Percentiles rank a stretch among this genome's conserved stretches.
These are phyloP conservation scores for Meira miltonrushii DNA, from an alignment of 1,284 basidiomycete genomes.

Conservation along the genomic window DNA sequence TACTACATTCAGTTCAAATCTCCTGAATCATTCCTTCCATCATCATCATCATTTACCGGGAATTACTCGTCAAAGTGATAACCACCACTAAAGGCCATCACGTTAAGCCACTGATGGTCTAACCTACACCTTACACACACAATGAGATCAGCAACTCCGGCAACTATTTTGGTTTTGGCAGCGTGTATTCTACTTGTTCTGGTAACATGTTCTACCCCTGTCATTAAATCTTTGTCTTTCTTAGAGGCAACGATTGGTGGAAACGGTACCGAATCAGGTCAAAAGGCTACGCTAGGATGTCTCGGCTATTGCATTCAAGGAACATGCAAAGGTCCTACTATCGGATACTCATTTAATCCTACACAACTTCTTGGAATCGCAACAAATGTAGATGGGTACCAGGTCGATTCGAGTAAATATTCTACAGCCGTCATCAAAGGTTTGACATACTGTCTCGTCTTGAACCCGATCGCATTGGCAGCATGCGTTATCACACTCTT, in stretches of 20 bases:
- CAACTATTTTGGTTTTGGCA: slow-evolving; percentile 34
- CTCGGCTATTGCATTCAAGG: slow-evolving; percentile 5
- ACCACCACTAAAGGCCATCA: too few relatives aligned
- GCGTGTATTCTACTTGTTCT: slow-evolving; percentile 38
- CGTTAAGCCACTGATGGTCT: not conserved
- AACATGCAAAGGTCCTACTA: slow-evolving; percentile 1
- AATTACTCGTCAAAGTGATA: too few relatives aligned
- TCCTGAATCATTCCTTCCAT: too few relatives aligned
- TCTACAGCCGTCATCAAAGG: slow-evolving; percentile 36
- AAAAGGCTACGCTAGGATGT: slow-evolving; percentile 26
- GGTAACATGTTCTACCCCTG: slow-evolving; percentile 39
- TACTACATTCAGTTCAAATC: too few relatives aligned
- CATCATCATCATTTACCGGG: too few relatives aligned
- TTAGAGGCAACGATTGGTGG: slow-evolving; percentile 32
- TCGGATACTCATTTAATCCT: slow-evolving; percentile 20
- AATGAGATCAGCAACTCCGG: slow-evolving; percentile 35
- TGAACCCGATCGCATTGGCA: slow-evolving; percentile 32
- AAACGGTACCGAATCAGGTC: slow-evolving; percentile 20
- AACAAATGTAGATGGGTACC: slow-evolving; percentile 1
- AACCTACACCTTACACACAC: slow-evolving; percentile 1
- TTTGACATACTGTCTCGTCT: slow-evolving; percentile 43
- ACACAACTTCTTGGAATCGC: slow-evolving; percentile 24
- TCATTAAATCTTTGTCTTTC: slow-evolving; percentile 43
- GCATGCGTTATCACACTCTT: slow-evolving; percentile 30
- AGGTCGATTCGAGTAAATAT: slow-evolving; percentile 26